A percentile compares a stretch with the other conserved stretches of the same genome.
Evolutionary conservation across 345 rosid genomes (phyloP).

Genomic region (Acer negundo): DNA sequence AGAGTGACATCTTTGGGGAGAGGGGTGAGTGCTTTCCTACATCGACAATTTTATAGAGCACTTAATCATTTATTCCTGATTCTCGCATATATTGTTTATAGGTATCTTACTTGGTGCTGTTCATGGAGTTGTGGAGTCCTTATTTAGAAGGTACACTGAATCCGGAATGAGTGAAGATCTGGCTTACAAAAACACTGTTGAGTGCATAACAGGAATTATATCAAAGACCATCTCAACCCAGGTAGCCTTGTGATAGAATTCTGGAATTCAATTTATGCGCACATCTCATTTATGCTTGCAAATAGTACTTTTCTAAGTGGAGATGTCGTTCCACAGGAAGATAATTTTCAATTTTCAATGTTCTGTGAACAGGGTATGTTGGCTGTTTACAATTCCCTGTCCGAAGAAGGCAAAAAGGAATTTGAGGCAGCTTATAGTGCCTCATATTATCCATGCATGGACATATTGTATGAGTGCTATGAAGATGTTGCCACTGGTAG

Average conservation of each 20-base stretch:
- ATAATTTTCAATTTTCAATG: neutral
- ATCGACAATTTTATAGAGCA: neutral
- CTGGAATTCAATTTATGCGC: slow-evolving; percentile 4
- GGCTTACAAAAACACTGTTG: slow-evolving; percentile 90
- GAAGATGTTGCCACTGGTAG: slow-evolving; percentile 87
- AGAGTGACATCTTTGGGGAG: slow-evolving; percentile 96
- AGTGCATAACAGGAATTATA: slow-evolving; percentile 81
- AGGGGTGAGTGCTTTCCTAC: slow-evolving; percentile 50
- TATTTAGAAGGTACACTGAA: slow-evolving; percentile 79
- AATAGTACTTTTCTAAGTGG: neutral
- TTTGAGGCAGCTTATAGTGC: slow-evolving; percentile 84
- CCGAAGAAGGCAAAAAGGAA: slow-evolving; percentile 71
- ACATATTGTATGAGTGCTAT: slow-evolving; percentile 82
- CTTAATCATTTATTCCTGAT: slow-evolving; percentile 7
- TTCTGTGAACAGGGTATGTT: slow-evolving; percentile 68
- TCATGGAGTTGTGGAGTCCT: slow-evolving; percentile 81
- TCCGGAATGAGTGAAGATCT: slow-evolving; percentile 73
- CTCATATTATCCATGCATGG: slow-evolving; percentile 84
- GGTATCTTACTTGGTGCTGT: slow-evolving; percentile 92
- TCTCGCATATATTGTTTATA: slow-evolving; percentile 21
- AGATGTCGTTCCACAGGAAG: neutral
- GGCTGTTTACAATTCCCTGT: slow-evolving; percentile 81
- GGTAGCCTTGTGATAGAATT: slow-evolving; percentile 35
- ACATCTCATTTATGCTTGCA: neutral
- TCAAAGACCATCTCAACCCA: slow-evolving; percentile 81